Evolutionary conservation across 306 rosid genomes (phyloP).

Genomic region (Alnus glutinosa): DNA sequence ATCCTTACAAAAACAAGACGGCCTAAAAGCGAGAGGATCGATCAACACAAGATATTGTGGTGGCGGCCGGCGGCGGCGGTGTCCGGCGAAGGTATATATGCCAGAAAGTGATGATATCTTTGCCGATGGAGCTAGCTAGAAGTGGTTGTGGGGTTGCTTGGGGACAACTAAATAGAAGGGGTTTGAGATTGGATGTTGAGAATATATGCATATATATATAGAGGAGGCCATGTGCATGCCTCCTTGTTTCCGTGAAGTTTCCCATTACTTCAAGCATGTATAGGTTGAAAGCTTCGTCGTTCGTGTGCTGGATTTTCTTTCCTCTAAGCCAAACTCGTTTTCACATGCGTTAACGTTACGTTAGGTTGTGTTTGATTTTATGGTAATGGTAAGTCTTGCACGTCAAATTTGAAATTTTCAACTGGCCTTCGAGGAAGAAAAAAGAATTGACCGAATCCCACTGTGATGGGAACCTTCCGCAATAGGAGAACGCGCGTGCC

Average conservation of each 20-base stretch:
- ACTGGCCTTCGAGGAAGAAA: neutral
- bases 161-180: neutral
- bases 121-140: neutral
- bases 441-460: neutral
- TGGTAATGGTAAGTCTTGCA: neutral
- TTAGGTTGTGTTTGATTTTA: neutral
- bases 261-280: neutral
- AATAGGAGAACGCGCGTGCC: neutral
- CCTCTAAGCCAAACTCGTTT: neutral
- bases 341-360: conserved; percentile 28
- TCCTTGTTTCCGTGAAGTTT: conserved; percentile 24
- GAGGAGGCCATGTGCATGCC: neutral
- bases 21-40: too few relatives aligned
- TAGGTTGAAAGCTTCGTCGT: conserved; percentile 20
- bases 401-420: conserved; percentile 3
- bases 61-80: neutral
- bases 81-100: too few relatives aligned
- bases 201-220: too few relatives aligned
- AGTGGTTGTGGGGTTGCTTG: neutral
- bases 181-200: neutral
- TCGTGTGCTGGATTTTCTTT: neutral
- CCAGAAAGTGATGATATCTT: too few relatives aligned
- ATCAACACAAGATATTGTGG: neutral
- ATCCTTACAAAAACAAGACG: too few relatives aligned
- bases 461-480: neutral